Evolutionary conservation across 805 yeast species (phyloP).

Genomic region (Kurtzmaniella cleridarum): DNA sequence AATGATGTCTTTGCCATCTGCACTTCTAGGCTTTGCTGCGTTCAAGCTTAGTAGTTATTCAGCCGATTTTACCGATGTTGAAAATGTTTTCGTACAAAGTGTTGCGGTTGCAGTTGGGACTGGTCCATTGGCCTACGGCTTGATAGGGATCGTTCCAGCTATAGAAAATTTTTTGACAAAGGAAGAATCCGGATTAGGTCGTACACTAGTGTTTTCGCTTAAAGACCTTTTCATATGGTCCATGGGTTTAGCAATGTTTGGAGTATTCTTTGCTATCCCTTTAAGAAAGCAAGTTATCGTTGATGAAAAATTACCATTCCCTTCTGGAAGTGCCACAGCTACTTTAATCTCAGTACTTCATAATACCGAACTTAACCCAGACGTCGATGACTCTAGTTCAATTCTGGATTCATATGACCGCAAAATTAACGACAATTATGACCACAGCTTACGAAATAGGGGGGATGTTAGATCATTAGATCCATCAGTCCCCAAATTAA

Average conservation of each 20-base stretch:
- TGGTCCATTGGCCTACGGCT: conserved; percentile 92
- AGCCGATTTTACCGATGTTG: conserved; percentile 64
- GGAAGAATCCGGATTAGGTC: conserved; percentile 67
- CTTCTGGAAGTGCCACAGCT: conserved; percentile 95
- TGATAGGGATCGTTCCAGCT: conserved; percentile 94
- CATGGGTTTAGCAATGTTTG: conserved; percentile 83
- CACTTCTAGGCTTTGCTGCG: conserved; percentile 77
- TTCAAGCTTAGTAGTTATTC: conserved; percentile 59
- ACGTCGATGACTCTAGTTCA: conserved; percentile 9
- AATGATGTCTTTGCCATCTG: conserved; percentile 97
- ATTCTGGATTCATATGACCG: not conserved
- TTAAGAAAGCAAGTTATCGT: conserved; percentile 80
- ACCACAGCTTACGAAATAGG: not conserved
- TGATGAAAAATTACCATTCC: conserved; percentile 84
- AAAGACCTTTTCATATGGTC: conserved; percentile 75
- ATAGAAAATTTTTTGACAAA: conserved; percentile 78
- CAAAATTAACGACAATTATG: not conserved
- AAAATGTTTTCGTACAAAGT: conserved; percentile 87
- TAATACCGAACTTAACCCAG: conserved; percentile 51
- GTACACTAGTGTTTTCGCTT: conserved; percentile 30
- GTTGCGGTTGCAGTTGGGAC: conserved; percentile 97
- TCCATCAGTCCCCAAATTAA: too few relatives aligned
- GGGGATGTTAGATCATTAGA: not conserved
- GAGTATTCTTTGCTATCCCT: conserved; percentile 92
- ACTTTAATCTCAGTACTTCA: conserved; percentile 85